phyloP scores from a whole-genome alignment of 2,329 filamentous ascomycete genomes.

The Lachnellula subtilissima region DNA sequence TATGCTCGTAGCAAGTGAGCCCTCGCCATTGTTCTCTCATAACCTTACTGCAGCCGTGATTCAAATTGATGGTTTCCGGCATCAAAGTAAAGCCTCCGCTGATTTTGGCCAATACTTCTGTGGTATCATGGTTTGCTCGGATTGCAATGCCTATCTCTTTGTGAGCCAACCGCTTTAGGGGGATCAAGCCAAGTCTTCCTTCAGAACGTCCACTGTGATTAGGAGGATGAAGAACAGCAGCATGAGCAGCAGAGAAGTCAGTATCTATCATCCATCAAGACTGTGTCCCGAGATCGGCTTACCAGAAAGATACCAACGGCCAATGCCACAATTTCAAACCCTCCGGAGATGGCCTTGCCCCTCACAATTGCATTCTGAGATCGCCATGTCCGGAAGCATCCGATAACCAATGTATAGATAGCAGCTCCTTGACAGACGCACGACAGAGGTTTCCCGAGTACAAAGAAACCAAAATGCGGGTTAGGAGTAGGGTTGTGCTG shows the following conservation, averaged over 20 bases:
- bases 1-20: conserved; percentile 11
- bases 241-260: conserved; percentile 16
- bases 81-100: conserved; percentile 10
- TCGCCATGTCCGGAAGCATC: conserved; percentile 54
- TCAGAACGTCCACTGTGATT: conserved; percentile 27
- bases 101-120: conserved; percentile 14
- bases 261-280: not conserved
- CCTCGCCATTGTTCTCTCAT: not conserved
- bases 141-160: conserved; percentile 12
- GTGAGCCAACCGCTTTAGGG: not conserved
- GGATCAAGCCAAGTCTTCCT: conserved; percentile 19
- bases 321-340: conserved; percentile 52
- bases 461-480: conserved; percentile 50
- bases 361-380: conserved; percentile 54
- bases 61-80: conserved; percentile 7
- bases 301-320: conserved; percentile 44
- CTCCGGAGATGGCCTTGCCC: conserved; percentile 53
- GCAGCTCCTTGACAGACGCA: conserved; percentile 38
- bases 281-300: conserved; percentile 28
- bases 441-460: conserved; percentile 56
- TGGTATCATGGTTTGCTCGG: conserved; percentile 12
- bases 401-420: conserved; percentile 42
- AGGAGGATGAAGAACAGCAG: conserved; percentile 27
- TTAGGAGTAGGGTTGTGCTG: conserved; percentile 33
- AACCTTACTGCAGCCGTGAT: conserved; percentile 4